Base-by-base conservation (phyloP, 2,329 filamentous ascomycete species). In the Elsinoe ampelina region DNA sequence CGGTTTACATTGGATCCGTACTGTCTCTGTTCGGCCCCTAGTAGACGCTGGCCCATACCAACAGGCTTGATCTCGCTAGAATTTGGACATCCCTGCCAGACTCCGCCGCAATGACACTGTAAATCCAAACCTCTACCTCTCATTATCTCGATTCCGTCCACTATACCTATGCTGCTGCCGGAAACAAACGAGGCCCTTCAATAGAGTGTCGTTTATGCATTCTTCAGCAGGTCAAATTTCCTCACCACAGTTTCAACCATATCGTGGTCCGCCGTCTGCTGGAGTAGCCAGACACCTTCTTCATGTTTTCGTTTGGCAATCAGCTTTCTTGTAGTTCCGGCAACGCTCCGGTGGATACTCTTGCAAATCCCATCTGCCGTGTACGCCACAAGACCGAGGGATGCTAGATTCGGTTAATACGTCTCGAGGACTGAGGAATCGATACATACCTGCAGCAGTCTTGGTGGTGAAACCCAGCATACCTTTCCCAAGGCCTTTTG, bases 351-450 rank as follows among this genome's bases (percentile, higher is more conserved):
- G 15, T 58, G 45, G 7, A 58, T 26, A 39, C 57, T 58, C 38
- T 39, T 34, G 15, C 41, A 58, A 11, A 57, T 41, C 10, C 57
- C 57, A 13, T 54, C 48, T n/a, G 50, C 52, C 17, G 57, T 39
- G 47, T 58, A 58, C 15, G 57, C 57, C 13, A 58, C 51, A 20
- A 58, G 26, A 19, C 57, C 57, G 12, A 58, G 12, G 1, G 36
- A 41, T 12, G 42, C 42, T 47, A 22, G 4, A 6, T 3, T 6
- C 12, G 5, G 12, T 47, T 6, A 30, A 7, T 17, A 30, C 4
- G 26, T 30, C 26, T 8, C 26, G 22, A 47, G 42, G 13, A 20
- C 42, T 5, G 12, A 17, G 20, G 5, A 22, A 20, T 30, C 17
- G 13, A n/a, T 13, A 47, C 42, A 20, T 47, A 13, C 48, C 57